Conservation (phyloP, 2,329 filamentous ascomycete genomes). For the Pleurostoma richardsiae region DNA sequence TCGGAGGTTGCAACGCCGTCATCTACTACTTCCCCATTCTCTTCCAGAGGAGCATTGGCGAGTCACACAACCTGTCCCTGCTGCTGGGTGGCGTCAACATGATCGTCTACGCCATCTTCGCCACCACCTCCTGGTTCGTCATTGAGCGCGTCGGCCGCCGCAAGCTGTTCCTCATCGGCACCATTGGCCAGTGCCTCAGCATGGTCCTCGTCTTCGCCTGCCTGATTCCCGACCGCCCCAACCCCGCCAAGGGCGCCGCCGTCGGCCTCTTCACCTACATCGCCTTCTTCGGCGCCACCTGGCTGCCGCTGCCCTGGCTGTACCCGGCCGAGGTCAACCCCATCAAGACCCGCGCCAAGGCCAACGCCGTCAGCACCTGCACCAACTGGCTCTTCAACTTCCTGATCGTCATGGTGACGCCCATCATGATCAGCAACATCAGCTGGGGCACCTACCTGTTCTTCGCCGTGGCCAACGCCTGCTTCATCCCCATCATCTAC, state of each 20-base stretch:
- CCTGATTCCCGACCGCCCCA: conserved; percentile 25
- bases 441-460: conserved; percentile 51
- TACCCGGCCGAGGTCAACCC: conserved; percentile 59
- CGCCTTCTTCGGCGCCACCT: conserved; percentile 19
- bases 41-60: conserved; percentile 38
- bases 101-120: conserved; percentile 57
- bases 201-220: conserved; percentile 48
- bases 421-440: conserved; percentile 49
- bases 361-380: conserved; percentile 59
- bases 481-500: conserved; percentile 46
- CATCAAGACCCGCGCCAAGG: conserved; percentile 54
- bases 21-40: conserved; percentile 59
- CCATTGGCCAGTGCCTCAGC: conserved; percentile 53
- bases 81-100: conserved; percentile 51
- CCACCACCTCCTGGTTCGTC: conserved; percentile 45
- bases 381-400: conserved; percentile 60
- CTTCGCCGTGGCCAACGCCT: conserved; percentile 48
- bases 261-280: conserved; percentile 49
- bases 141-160: conserved; percentile 53
- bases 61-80: conserved; percentile 40
- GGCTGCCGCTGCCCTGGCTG: conserved; percentile 58
- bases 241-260: conserved; percentile 26
- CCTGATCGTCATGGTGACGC: conserved; percentile 63
- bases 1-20: conserved; percentile 54
- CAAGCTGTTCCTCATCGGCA: conserved; percentile 59